These are phyloP conservation scores for Abelmoschus esculentus DNA, from an alignment of 345 rosid genomes.

Conservation along the genomic window DNA sequence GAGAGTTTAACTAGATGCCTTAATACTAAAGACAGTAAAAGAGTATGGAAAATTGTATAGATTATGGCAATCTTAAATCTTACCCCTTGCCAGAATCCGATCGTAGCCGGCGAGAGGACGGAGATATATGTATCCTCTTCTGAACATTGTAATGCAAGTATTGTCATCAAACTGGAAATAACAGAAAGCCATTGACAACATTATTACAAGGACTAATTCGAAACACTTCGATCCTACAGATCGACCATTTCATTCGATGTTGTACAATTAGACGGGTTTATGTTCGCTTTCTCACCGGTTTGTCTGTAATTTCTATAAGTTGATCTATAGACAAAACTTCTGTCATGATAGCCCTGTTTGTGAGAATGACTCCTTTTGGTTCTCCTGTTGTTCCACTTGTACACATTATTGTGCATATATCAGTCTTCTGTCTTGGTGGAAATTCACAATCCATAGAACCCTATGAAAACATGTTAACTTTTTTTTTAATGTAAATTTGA, in stretches of 20 bases:
- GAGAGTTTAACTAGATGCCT: not conserved
- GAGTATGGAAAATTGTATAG: not conserved
- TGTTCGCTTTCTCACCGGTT: slow-evolving; percentile 35
- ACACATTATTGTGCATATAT: slow-evolving; percentile 87
- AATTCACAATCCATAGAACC: slow-evolving; percentile 55
- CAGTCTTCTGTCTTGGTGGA: slow-evolving; percentile 56
- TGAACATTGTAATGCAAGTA: slow-evolving; percentile 37
- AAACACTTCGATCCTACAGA: no score
- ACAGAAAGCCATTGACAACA: no score
- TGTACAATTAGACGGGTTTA: not conserved
- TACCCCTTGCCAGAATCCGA: slow-evolving; percentile 95
- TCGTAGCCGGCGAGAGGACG: slow-evolving; percentile 88
- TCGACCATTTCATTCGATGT: no score
- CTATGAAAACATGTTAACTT: slow-evolving; percentile 18
- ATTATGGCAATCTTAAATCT: slow-evolving; percentile 11
- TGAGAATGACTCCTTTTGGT: slow-evolving; percentile 84
- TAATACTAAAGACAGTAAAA: not conserved
- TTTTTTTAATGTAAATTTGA: no score
- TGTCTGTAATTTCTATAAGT: slow-evolving; percentile 48
- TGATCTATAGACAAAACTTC: slow-evolving; percentile 79
- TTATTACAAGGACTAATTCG: no score
- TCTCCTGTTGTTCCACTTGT: slow-evolving; percentile 99
- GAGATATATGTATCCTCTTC: slow-evolving; percentile 83
- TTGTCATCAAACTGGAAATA: not conserved
- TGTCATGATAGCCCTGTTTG: slow-evolving; percentile 51